Evolutionary conservation across 305 asterid genomes (phyloP).

Genomic region (Lippia alba): DNA sequence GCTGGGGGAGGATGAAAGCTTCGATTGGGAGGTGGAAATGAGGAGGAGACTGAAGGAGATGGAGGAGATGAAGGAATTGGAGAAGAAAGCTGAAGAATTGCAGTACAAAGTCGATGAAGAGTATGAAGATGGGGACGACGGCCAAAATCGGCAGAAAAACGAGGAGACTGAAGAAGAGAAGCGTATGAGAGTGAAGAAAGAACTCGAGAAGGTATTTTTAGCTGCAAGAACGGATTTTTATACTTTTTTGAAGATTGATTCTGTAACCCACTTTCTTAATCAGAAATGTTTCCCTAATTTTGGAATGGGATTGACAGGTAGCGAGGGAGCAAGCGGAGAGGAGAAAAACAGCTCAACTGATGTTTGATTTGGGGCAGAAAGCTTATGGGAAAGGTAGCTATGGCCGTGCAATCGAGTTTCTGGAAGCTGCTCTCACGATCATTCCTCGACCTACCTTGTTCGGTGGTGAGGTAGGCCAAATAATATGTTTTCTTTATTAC

Average conservation of each 20-base stretch:
- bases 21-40: slow-evolving; percentile 8
- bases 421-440: slow-evolving; percentile 97
- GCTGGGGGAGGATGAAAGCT: slow-evolving; percentile 54
- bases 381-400: slow-evolving; percentile 93
- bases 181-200: slow-evolving; percentile 55
- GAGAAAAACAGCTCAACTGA: slow-evolving; percentile 82
- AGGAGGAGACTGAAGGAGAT: slow-evolving; percentile 39
- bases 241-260: not conserved
- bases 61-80: slow-evolving; percentile 63
- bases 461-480: slow-evolving; percentile 90
- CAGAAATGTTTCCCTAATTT: not conserved
- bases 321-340: slow-evolving; percentile 95
- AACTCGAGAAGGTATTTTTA: slow-evolving; percentile 47
- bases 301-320: slow-evolving; percentile 51
- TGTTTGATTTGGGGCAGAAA: slow-evolving; percentile 91
- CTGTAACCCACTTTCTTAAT: not conserved
- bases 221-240: not conserved
- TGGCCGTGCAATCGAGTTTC: slow-evolving; percentile 92
- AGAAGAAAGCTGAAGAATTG: slow-evolving; percentile 89
- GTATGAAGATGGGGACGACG: slow-evolving; percentile 39
- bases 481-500: not conserved
- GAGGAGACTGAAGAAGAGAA: slow-evolving; percentile 59
- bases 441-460: slow-evolving; percentile 84
- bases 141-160: slow-evolving; percentile 37
- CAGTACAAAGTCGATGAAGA: slow-evolving; percentile 73